phyloP scores from a whole-genome alignment of 345 rosid species.

The Citrus medica region DNA sequence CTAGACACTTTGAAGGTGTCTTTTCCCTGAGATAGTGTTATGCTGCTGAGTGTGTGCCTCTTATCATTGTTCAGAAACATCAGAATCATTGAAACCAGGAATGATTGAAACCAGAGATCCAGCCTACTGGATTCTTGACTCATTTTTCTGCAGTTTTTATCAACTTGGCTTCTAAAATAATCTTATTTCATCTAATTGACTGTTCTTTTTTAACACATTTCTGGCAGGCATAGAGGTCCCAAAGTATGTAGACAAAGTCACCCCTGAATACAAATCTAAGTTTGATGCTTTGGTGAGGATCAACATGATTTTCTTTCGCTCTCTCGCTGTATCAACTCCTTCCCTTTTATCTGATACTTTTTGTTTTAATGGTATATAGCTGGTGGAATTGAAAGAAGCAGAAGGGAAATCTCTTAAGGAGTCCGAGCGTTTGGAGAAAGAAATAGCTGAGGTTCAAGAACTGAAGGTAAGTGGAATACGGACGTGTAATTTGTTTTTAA shows the following conservation, averaged over 20 bases:
- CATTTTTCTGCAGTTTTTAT: neutral
- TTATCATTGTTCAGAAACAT: neutral
- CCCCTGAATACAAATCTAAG: slow-evolving; percentile 92
- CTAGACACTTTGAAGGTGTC: neutral
- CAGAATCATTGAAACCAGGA: neutral
- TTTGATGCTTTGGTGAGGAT: slow-evolving; percentile 82
- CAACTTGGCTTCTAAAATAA: neutral
- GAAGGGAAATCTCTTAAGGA: slow-evolving; percentile 80
- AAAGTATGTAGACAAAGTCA: slow-evolving; percentile 78
- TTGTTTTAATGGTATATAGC: slow-evolving; percentile 30
- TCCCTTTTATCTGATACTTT: neutral
- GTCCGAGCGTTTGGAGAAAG: slow-evolving; percentile 81
- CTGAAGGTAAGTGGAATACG: slow-evolving; percentile 52
- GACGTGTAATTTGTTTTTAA: neutral
- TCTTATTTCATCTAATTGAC: neutral
- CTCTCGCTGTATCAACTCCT: neutral
- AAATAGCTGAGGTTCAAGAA: slow-evolving; percentile 81
- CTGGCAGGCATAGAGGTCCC: slow-evolving; percentile 80
- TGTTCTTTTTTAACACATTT: neutral
- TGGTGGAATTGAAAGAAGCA: slow-evolving; percentile 92
- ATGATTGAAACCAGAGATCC: neutral
- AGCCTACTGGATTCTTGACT: neutral
- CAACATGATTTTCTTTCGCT: neutral
- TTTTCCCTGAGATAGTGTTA: neutral
- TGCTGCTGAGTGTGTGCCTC: neutral